Percentiles rank a stretch among this genome's conserved stretches.
Evolutionary conservation across 2,329 filamentous ascomycete species (phyloP).

Genomic region (Pestalotiopsis sp.): DNA sequence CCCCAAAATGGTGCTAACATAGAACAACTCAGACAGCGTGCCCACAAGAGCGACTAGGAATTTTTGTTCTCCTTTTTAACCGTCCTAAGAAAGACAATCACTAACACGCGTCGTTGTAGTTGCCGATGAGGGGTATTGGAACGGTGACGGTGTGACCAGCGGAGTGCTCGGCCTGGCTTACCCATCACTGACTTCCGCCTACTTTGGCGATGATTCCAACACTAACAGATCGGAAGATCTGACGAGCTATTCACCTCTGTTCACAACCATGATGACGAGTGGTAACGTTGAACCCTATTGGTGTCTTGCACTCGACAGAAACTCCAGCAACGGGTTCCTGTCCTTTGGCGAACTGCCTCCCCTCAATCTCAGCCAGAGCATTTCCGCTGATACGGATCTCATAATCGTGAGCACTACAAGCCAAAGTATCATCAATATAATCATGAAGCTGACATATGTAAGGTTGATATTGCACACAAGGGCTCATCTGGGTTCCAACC

Average conservation of each 20-base stretch:
- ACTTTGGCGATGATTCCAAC: slow-evolving; percentile 38
- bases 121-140: slow-evolving; percentile 53
- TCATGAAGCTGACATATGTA: slow-evolving; percentile 8
- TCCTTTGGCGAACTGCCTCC: slow-evolving; percentile 51
- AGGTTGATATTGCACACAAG: slow-evolving; percentile 46
- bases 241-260: slow-evolving; percentile 48
- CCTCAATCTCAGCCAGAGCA: slow-evolving; percentile 30
- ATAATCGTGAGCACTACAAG: slow-evolving; percentile 43
- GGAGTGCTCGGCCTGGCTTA: slow-evolving; percentile 56
- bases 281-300: slow-evolving; percentile 48
- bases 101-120: slow-evolving; percentile 23
- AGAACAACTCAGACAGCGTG: too few relatives aligned
- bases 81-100: too few relatives aligned
- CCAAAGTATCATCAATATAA: background rate
- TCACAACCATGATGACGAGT: slow-evolving; percentile 50
- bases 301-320: slow-evolving; percentile 50
- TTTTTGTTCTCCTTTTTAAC: too few relatives aligned
- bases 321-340: slow-evolving; percentile 47
- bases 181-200: slow-evolving; percentile 52
- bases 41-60: too few relatives aligned
- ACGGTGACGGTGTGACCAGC: slow-evolving; percentile 54
- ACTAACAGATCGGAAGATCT: slow-evolving; percentile 32
- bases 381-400: slow-evolving; percentile 38
- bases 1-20: too few relatives aligned
- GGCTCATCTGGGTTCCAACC: slow-evolving; percentile 43